A percentile compares a stretch with the other conserved stretches of the same genome.
Evolutionary conservation across 208 protist species (phyloP).

Genomic region (Crithidia bombi): DNA sequence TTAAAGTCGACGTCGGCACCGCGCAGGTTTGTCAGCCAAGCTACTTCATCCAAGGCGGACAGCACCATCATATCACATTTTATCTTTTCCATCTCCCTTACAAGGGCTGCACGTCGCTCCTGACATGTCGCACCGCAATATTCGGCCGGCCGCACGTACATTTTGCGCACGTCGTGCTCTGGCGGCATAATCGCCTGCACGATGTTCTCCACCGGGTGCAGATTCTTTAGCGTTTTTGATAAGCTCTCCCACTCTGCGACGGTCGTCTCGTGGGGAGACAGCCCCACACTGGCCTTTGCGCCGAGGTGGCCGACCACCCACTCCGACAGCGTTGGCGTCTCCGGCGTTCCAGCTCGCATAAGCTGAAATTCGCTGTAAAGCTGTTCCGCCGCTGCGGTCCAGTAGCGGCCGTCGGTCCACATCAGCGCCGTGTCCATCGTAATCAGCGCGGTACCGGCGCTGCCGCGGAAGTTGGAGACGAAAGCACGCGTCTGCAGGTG

Average conservation of each 20-base stretch:
- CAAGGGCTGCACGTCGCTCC: slow-evolving; percentile 64
- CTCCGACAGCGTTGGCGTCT: slow-evolving; percentile 68
- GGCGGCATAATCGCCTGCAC: slow-evolving; percentile 56
- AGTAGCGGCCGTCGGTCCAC: slow-evolving; percentile 98
- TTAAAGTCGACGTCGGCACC: slow-evolving; percentile 89
- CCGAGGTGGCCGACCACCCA: slow-evolving; percentile 68
- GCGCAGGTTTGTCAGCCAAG: slow-evolving; percentile 93
- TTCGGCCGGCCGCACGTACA: slow-evolving; percentile 66
- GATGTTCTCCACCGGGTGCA: slow-evolving; percentile 38
- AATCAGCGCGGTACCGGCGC: slow-evolving; percentile 90
- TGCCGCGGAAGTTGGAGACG: slow-evolving; percentile 96
- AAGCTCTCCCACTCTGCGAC: slow-evolving; percentile 81
- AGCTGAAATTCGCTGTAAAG: slow-evolving; percentile 84
- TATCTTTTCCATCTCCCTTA: slow-evolving; percentile 51
- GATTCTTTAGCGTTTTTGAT: slow-evolving; percentile 54
- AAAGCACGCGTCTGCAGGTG: slow-evolving; percentile 91
- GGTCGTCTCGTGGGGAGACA: slow-evolving; percentile 75
- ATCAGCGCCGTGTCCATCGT: slow-evolving; percentile 84
- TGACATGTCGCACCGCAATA: slow-evolving; percentile 68
- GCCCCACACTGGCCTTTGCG: slow-evolving; percentile 44
- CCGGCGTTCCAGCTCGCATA: slow-evolving; percentile 80
- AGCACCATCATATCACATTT: slow-evolving; percentile 75
- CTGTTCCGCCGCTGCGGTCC: slow-evolving; percentile 88
- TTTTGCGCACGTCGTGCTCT: slow-evolving; percentile 14
- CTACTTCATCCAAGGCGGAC: slow-evolving; percentile 92